Conservation (phyloP, 1,284 basidiomycete species). For the Spongispora temasekensis region DNA sequence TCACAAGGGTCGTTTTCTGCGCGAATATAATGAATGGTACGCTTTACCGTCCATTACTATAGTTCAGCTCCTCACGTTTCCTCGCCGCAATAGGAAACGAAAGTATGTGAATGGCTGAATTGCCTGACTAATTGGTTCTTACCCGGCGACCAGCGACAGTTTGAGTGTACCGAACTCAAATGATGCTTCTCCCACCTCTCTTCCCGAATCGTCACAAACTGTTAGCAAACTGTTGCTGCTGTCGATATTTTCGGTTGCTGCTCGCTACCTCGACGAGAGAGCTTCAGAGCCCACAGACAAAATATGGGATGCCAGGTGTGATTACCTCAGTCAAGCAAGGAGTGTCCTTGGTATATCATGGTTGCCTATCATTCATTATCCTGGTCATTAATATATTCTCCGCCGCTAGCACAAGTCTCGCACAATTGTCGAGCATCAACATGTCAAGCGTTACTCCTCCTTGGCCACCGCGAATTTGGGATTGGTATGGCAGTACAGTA, state of each 20-base stretch:
- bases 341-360: slow-evolving; percentile 56
- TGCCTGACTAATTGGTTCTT: slow-evolving; percentile 7
- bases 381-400: slow-evolving; percentile 8
- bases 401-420: slow-evolving; percentile 56
- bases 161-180: slow-evolving; percentile 14
- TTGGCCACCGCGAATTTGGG: slow-evolving; percentile 83
- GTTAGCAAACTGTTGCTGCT: slow-evolving; percentile 72
- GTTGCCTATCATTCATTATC: slow-evolving; percentile 15
- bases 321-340: slow-evolving; percentile 69
- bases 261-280: slow-evolving; percentile 63
- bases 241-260: slow-evolving; percentile 77
- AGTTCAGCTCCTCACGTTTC: slow-evolving; percentile 4
- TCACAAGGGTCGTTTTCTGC: slow-evolving; percentile 69
- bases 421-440: slow-evolving; percentile 69
- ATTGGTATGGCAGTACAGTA: slow-evolving; percentile 47
- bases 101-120: slow-evolving; percentile 24
- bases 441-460: slow-evolving; percentile 74
- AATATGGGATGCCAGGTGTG: slow-evolving; percentile 73
- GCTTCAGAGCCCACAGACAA: slow-evolving; percentile 49
- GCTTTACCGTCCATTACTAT: slow-evolving; percentile 16
- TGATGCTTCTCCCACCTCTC: slow-evolving; percentile 28
- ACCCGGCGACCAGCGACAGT: slow-evolving; percentile 14
- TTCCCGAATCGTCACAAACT: slow-evolving; percentile 56
- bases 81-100: slow-evolving; percentile 34
- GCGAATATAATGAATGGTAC: slow-evolving; percentile 62